A percentile compares a stretch with the other conserved stretches of the same genome.
Conservation (phyloP, 768 basidiomycete genomes). For the Hortiboletus flavorubellus region DNA sequence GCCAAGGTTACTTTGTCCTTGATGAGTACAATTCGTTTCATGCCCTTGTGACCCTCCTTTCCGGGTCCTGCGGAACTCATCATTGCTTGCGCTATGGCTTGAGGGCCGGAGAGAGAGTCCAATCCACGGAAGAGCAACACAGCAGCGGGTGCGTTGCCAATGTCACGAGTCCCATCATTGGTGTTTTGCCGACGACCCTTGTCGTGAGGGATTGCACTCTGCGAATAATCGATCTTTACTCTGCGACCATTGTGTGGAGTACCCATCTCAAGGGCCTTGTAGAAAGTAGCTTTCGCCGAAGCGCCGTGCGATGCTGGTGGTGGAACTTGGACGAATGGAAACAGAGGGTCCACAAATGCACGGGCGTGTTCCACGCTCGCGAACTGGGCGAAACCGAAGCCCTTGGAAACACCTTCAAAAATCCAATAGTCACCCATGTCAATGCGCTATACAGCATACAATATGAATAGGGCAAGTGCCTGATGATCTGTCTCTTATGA, state of each 20-base stretch:
- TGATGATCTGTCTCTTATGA: slow-evolving; percentile 95
- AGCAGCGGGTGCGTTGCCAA: slow-evolving; percentile 79
- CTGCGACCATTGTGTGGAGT: slow-evolving; percentile 73
- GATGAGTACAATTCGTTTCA: slow-evolving; percentile 84
- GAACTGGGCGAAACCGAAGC: slow-evolving; percentile 97
- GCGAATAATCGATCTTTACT: slow-evolving; percentile 95
- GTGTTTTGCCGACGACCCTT: slow-evolving; percentile 60
- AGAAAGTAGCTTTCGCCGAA: slow-evolving; percentile 65
- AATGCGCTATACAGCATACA: slow-evolving; percentile 64
- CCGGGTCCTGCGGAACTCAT: slow-evolving; percentile 73
- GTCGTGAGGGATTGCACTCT: slow-evolving; percentile 74
- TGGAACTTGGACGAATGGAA: slow-evolving; percentile 90
- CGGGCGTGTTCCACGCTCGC: slow-evolving; percentile 80
- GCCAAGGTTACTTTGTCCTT: slow-evolving; percentile 85
- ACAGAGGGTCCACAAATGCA: slow-evolving; percentile 86
- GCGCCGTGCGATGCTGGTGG: slow-evolving; percentile 87
- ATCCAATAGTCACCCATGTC: slow-evolving; percentile 65
- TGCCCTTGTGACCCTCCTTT: slow-evolving; percentile 78
- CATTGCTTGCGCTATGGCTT: slow-evolving; percentile 84
- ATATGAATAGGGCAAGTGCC: slow-evolving; percentile 88
- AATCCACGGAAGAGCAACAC: slow-evolving; percentile 89
- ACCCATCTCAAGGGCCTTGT: slow-evolving; percentile 72
- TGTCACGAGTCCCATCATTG: slow-evolving; percentile 96
- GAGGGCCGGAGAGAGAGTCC: slow-evolving; percentile 82
- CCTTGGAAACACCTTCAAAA: slow-evolving; percentile 87